Percentiles rank a stretch among this genome's conserved stretches.
These are phyloP conservation scores for Monilinia fructicola DNA, from an alignment of 2,329 filamentous ascomycete genomes.

Conservation along the genomic window DNA sequence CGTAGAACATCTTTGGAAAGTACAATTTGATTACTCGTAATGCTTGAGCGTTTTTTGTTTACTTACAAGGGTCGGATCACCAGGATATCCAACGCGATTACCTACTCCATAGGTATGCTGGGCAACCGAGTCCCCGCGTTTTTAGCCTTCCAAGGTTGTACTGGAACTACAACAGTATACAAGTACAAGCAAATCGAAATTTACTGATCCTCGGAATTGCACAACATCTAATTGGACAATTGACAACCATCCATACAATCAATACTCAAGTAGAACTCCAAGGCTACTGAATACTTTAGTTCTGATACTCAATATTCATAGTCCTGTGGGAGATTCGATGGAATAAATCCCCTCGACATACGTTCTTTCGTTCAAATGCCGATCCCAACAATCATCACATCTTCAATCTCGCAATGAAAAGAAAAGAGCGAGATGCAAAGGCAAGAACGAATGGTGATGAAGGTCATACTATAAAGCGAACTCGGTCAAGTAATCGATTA, in stretches of 20 bases:
- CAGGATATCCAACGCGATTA: conserved; percentile 2
- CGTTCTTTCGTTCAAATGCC: conserved; percentile 1
- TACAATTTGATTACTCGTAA: not conserved
- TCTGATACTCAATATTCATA: too few species aligned
- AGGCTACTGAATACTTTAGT: too few species aligned
- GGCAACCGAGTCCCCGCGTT: conserved; percentile 5
- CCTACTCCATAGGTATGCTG: not conserved
- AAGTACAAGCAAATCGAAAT: not conserved
- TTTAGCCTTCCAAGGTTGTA: not conserved
- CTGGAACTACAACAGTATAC: too few species aligned
- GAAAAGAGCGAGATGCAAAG: conserved; percentile 28
- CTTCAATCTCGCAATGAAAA: conserved; percentile 27
- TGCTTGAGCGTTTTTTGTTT: conserved; percentile 22
- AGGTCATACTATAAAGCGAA: conserved; percentile 26
- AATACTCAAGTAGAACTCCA: too few species aligned
- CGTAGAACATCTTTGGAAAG: not conserved
- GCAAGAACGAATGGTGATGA: conserved; percentile 23
- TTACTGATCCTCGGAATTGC: not conserved
- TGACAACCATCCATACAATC: too few species aligned
- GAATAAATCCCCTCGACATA: not conserved
- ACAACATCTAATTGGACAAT: too few species aligned
- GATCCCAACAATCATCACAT: not conserved
- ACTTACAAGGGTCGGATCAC: conserved; percentile 9
- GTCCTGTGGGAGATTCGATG: not conserved
- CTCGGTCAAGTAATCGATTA: conserved; percentile 23